phyloP scores from a whole-genome alignment of 2,329 filamentous ascomycete species.

The Fusarium mangiferae region DNA sequence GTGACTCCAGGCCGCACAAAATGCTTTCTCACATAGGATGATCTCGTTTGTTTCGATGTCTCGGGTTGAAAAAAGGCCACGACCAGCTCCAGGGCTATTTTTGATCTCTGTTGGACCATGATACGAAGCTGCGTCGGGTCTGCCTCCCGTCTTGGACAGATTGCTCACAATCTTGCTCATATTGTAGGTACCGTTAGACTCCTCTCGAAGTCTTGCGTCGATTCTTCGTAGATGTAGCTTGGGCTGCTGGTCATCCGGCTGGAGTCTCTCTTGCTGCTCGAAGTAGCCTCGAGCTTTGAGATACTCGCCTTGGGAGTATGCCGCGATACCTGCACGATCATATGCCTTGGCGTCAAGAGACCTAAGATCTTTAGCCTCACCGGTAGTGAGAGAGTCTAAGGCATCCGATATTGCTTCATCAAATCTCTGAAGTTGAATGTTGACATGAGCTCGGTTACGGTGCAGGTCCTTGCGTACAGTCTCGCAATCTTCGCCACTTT shows the following conservation, averaged over 20 bases:
- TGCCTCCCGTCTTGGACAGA: constrained; percentile 43
- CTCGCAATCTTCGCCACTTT: background rate
- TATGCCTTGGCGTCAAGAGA: constrained; percentile 48
- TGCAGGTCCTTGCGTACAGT: constrained; percentile 46
- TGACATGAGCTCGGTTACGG: constrained; percentile 47
- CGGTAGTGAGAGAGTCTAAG: constrained; percentile 42
- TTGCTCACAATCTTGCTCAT: constrained; percentile 35
- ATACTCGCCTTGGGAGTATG: constrained; percentile 46
- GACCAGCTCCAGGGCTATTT: constrained; percentile 43
- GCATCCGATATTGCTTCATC: constrained; percentile 49
- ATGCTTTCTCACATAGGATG: constrained; percentile 50
- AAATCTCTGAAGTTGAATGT: constrained; percentile 45
- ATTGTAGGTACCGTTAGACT: constrained; percentile 35
- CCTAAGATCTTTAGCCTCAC: constrained; percentile 4
- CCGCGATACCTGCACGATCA: constrained; percentile 46
- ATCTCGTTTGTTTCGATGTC: constrained; percentile 46
- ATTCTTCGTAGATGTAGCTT: constrained; percentile 33
- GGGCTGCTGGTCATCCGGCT: constrained; percentile 37
- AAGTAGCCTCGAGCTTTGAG: constrained; percentile 39
- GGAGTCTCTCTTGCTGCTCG: constrained; percentile 36
- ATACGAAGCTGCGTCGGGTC: constrained; percentile 47
- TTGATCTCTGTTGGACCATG: constrained; percentile 41
- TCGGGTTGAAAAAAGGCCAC: constrained; percentile 51
- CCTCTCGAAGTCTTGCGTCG: constrained; percentile 40
- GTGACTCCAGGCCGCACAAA: constrained; percentile 47